A percentile compares a stretch with the other conserved stretches of the same genome.
These are phyloP conservation scores for Candida hispaniensis DNA, from an alignment of 805 yeast genomes.

Conservation along the genomic window DNA sequence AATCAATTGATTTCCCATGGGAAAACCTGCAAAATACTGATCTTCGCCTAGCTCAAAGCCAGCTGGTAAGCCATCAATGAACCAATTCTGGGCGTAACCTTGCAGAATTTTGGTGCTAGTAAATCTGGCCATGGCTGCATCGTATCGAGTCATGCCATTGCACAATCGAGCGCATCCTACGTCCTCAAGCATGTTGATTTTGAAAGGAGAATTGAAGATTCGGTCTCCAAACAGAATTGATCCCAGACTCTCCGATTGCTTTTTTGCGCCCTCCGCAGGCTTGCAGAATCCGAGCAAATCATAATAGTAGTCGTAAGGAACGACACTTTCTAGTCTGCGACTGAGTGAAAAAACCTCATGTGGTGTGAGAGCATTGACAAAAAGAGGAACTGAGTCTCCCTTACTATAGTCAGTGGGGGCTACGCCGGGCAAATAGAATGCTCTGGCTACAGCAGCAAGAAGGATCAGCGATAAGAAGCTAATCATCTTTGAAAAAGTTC, in stretches of 20 bases:
- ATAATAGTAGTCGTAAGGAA: conserved; percentile 51
- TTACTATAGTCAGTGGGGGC: conserved; percentile 82
- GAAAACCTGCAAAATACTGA: conserved; percentile 71
- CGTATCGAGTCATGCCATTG: conserved; percentile 35
- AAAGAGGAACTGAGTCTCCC: conserved; percentile 62
- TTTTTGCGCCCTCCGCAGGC: conserved; percentile 52
- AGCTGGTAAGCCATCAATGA: conserved; percentile 89
- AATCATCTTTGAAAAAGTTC: too few species aligned
- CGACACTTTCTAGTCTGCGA: conserved; percentile 25
- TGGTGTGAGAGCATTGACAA: conserved; percentile 88
- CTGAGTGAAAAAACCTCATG: conserved; percentile 27
- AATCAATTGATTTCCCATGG: conserved; percentile 46
- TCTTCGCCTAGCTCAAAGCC: conserved; percentile 39
- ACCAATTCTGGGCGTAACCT: conserved; percentile 84
- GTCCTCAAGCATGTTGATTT: conserved; percentile 65
- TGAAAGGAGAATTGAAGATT: conserved; percentile 84
- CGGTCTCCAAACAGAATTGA: conserved; percentile 92
- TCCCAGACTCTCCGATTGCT: conserved; percentile 84
- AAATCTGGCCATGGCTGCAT: conserved; percentile 58
- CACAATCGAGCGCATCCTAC: conserved; percentile 63
- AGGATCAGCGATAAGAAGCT: too few species aligned
- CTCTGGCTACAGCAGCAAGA: conserved; percentile 29
- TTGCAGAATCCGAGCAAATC: conserved; percentile 73
- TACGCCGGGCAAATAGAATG: conserved; percentile 89
- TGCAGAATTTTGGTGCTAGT: conserved; percentile 70